A percentile compares a stretch with the other conserved stretches of the same genome.
Conservation (phyloP, 345 rosid genomes). For the Brassica cretica region DNA sequence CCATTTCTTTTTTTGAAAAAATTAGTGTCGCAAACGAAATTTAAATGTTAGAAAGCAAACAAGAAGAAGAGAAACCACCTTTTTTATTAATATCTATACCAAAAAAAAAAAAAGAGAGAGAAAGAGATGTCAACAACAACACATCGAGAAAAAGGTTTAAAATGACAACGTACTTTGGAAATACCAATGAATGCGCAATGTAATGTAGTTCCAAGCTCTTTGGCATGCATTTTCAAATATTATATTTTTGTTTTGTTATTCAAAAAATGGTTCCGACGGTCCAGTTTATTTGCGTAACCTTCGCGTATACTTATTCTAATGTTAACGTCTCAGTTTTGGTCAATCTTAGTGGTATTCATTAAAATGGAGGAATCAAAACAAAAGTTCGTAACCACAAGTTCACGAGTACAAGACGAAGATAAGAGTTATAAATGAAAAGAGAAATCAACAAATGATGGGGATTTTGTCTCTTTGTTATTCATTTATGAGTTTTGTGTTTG, state of each 20-base stretch:
- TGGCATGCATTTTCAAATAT: background rate
- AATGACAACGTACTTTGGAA: slow-evolving; percentile 11
- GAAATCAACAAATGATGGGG: slow-evolving; percentile 16
- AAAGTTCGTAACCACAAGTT: slow-evolving; percentile 33
- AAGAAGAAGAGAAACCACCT: background rate
- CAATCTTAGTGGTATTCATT: slow-evolving; percentile 17
- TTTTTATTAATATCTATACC: background rate
- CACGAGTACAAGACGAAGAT: slow-evolving; percentile 11
- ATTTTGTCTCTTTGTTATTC: slow-evolving; percentile 2
- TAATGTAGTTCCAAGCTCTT: slow-evolving; percentile 11
- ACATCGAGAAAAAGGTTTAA: slow-evolving; percentile 5
- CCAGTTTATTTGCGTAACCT: slow-evolving; percentile 33
- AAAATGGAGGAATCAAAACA: background rate
- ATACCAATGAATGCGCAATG: slow-evolving; percentile 12
- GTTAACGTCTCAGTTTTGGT: slow-evolving; percentile 30
- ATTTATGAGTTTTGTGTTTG: background rate
- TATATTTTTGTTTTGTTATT: background rate
- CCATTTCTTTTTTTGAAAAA: background rate
- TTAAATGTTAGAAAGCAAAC: background rate
- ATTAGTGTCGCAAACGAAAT: background rate
- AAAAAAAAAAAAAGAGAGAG: background rate
- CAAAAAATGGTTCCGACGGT: slow-evolving; percentile 25
- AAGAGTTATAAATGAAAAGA: slow-evolving; percentile 18
- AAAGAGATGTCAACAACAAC: slow-evolving; percentile 16
- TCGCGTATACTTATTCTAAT: slow-evolving; percentile 24